A percentile compares a stretch with the other conserved stretches of the same genome.
Conservation (phyloP, 169 alveolate genomes). For the Cyclospora cayetanensis region DNA sequence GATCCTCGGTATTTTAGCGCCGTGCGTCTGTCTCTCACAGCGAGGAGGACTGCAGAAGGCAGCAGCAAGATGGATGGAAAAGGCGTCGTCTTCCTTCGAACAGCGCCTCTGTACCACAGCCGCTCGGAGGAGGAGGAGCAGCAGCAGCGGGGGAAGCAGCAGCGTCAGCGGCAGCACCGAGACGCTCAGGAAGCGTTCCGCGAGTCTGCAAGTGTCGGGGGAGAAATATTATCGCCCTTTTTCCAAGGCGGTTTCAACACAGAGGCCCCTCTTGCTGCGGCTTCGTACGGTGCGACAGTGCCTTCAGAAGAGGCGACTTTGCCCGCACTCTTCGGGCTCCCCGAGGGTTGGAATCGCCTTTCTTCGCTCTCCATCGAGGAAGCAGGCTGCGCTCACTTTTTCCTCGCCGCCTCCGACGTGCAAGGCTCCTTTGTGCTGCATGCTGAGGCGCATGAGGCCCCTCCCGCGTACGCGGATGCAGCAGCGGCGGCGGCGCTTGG, state of each 20-base stretch:
- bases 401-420: slow-evolving; percentile 6
- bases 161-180: slow-evolving; percentile 22
- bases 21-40: slow-evolving; percentile 3
- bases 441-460: neutral
- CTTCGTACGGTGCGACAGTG: neutral
- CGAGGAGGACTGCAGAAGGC: neutral
- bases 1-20: neutral
- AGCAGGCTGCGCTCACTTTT: neutral
- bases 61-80: neutral
- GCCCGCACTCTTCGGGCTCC: neutral
- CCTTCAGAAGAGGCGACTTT: neutral
- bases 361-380: neutral
- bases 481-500: neutral
- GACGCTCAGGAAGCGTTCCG: neutral
- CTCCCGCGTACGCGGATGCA: neutral
- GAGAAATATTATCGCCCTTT: neutral
- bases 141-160: neutral
- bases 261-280: neutral
- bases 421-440: slow-evolving; percentile 20
- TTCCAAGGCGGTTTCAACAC: neutral
- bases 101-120: too few species aligned
- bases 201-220: neutral
- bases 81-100: neutral
- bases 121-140: neutral
- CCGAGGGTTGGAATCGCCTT: neutral